phyloP scores from a whole-genome alignment of 768 basidiomycete genomes.

The Auriscalpium orientale region DNA sequence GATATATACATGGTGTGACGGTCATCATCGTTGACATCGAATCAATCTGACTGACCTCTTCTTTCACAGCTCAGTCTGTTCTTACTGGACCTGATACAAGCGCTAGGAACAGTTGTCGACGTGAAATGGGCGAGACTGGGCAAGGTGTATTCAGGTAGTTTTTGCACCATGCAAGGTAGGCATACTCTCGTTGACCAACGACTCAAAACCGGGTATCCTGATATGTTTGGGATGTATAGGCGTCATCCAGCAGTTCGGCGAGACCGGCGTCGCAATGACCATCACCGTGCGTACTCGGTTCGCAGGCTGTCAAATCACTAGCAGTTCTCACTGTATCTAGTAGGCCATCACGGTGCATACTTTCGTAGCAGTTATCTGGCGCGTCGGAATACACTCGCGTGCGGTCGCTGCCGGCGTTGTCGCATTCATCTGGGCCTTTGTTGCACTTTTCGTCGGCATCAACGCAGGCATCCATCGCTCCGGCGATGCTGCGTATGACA shows the following conservation, averaged over 20 bases:
- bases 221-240: conserved; percentile 16
- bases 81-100: conserved; percentile 28
- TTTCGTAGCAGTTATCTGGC: conserved; percentile 28
- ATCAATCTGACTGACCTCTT: not conserved
- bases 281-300: conserved; percentile 26
- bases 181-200: not conserved
- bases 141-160: conserved; percentile 24
- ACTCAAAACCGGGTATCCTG: no score
- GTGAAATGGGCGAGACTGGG: conserved; percentile 28
- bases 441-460: conserved; percentile 30
- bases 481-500: conserved; percentile 10
- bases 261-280: conserved; percentile 33
- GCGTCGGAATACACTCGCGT: conserved; percentile 21
- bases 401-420: conserved; percentile 12
- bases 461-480: not conserved
- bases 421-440: not conserved
- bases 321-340: no score
- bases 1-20: conserved; percentile 32
- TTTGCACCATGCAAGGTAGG: conserved; percentile 30
- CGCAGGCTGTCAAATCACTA: no score
- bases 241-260: conserved; percentile 32
- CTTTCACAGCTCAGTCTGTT: conserved; percentile 19
- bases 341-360: conserved; percentile 28
- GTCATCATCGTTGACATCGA: not conserved
- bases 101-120: conserved; percentile 29